Evolutionary conservation across 768 basidiomycete genomes (phyloP).

Genomic region (Trametes gibbosa): DNA sequence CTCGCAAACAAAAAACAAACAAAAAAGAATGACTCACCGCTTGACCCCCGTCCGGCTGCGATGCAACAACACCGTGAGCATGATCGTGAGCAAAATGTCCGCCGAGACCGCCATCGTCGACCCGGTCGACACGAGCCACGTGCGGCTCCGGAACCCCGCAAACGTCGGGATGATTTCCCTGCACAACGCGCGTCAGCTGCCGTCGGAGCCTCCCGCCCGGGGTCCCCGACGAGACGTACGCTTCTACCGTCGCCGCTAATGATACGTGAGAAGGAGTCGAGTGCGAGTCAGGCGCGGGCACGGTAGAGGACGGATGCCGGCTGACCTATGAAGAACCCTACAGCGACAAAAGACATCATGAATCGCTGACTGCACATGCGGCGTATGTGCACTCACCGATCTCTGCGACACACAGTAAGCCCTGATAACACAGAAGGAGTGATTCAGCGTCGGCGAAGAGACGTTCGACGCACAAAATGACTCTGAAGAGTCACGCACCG

Average conservation of each 20-base stretch:
- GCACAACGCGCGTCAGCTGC: too few species aligned
- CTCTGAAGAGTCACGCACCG: neutral
- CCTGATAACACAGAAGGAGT: neutral
- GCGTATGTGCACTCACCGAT: neutral
- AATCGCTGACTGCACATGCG: neutral
- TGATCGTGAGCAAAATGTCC: neutral
- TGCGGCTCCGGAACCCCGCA: neutral
- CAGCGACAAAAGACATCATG: neutral
- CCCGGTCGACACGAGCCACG: neutral
- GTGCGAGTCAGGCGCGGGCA: too few species aligned
- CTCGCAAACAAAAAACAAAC: neutral
- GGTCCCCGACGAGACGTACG: neutral
- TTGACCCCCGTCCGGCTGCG: conserved; percentile 4
- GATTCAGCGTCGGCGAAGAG: too few species aligned
- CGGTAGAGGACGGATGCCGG: too few species aligned
- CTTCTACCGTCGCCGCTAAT: neutral
- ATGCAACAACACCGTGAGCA: neutral
- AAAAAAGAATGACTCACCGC: neutral
- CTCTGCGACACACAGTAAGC: neutral
- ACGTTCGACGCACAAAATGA: too few species aligned
- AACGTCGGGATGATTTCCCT: neutral
- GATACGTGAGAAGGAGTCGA: too few species aligned
- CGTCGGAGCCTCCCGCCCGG: too few species aligned
- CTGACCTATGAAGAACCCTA: neutral
- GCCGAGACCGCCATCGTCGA: neutral